Base-by-base conservation (phyloP, 2,329 filamentous ascomycete genomes). In the Microsporum canis region DNA sequence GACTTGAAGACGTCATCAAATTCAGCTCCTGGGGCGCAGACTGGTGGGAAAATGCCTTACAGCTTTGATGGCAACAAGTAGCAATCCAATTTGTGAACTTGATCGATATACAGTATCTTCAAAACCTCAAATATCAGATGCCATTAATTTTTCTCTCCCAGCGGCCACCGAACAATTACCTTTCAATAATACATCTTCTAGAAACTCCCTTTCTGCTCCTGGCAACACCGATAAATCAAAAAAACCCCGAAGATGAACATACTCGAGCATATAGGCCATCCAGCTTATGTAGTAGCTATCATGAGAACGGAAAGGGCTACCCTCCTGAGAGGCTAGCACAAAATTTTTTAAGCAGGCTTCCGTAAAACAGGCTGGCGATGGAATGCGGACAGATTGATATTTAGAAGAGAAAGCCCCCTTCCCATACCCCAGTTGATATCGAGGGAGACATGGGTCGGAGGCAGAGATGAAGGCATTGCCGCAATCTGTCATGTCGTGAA, bases 291-390 rank as follows among this genome's bases (percentile, higher is more conserved):
- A 64, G 45, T 61, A 47, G 12, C 17, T 3, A 17, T 59, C 55
- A 33, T 60, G 43, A n/a, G 10, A 12, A 27, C 33, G 38, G 23
- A 6, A 1, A n/a, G 29, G 39, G 53, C 61, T 53, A 10, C 14
- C 33, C 29, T 53, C 36, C n/a, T 59, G 61, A 62, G 58, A 38
- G 14, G 27, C n/a, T 12, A 34, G 10, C 41, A 34, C 60, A 49
- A 57, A 62, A 47, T 64, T 62, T 14, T 59, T 51, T 17, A 64
- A 51, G 31, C 61, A 64, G 8, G 61, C 61, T 53, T 64, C 59
- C 23, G 47, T 10, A 17, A 64, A 64, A 43, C 63, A 64, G 5
- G 61, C 12, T 3, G 49, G 4, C 3, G 63, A 61, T 12, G 61
- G 63, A n/a, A 64, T 45, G 23, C 61, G 63, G n/a, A 64, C 59